phyloP scores from a whole-genome alignment of 1,284 basidiomycete genomes.

The Ustilago esculenta region DNA sequence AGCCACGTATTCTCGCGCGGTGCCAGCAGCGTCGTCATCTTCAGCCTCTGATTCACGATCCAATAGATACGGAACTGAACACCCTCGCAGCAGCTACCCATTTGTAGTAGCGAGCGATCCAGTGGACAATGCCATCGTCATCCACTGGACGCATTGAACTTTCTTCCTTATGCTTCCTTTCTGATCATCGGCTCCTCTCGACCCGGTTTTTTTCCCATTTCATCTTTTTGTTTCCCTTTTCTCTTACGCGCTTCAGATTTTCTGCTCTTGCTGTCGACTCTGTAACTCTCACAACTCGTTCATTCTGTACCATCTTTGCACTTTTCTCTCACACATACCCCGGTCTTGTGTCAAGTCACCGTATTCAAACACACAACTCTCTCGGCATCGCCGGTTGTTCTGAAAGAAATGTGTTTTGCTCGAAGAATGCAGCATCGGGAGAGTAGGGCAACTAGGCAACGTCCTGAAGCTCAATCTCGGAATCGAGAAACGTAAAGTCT shows the following conservation, averaged over 20 bases:
- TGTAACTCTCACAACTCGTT: conserved; percentile 1
- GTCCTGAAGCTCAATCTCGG: conserved; percentile 38
- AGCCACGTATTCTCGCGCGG: conserved; percentile 1
- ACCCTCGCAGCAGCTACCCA: conserved; percentile 3
- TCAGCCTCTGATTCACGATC: not conserved
- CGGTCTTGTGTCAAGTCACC: conserved; percentile 19
- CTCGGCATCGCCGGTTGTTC: not conserved
- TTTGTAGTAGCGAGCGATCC: not conserved
- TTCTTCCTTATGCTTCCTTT: not conserved
- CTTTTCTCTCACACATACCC: conserved; percentile 10
- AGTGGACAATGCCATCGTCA: conserved; percentile 22
- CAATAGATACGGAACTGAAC: conserved; percentile 1
- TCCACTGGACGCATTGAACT: conserved; percentile 36
- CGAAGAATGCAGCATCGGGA: not conserved
- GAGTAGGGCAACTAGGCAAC: conserved; percentile 5
- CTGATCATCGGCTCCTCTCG: not conserved
- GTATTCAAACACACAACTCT: not conserved
- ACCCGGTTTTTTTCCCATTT: not conserved
- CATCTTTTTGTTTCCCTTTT: no score
- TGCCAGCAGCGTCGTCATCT: conserved; percentile 5
- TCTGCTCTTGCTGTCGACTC: not conserved
- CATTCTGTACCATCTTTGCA: conserved; percentile 15
- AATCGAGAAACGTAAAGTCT: conserved; percentile 41
- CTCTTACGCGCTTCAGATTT: not conserved
- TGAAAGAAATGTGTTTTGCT: not conserved